A percentile compares a stretch with the other conserved stretches of the same genome.
These are phyloP conservation scores for Diaporthe australafricana DNA, from an alignment of 2,329 filamentous ascomycete species.

Conservation along the genomic window DNA sequence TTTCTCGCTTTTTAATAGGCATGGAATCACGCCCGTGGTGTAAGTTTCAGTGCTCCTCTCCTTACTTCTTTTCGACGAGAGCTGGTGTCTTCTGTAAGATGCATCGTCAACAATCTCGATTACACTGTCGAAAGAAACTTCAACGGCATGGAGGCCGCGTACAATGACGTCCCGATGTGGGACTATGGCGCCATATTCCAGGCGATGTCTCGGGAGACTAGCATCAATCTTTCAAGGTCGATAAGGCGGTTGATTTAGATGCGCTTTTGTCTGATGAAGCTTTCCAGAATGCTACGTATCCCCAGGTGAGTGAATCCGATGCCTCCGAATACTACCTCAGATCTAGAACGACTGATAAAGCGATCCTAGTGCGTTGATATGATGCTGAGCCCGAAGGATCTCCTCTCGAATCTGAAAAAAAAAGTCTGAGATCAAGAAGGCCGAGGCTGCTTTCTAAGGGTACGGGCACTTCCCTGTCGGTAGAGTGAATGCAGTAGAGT, in stretches of 20 bases:
- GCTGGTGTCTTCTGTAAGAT: neutral
- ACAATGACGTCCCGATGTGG: constrained; percentile 39
- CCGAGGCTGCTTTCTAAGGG: neutral
- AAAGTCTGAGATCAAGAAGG: neutral
- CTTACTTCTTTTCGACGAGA: neutral
- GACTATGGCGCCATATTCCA: constrained; percentile 33
- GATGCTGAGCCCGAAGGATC: neutral
- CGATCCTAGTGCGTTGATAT: neutral
- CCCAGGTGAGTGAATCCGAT: neutral
- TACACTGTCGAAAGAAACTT: constrained; percentile 40
- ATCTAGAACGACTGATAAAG: neutral
- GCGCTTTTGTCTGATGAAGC: neutral
- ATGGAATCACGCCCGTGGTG: constrained; percentile 36
- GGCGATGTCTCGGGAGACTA: neutral
- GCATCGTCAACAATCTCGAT: constrained; percentile 39
- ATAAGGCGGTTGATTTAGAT: neutral
- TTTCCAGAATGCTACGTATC: neutral
- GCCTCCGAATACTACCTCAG: neutral
- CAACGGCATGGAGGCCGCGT: constrained; percentile 35
- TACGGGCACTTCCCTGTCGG: neutral
- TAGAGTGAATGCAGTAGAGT: neutral
- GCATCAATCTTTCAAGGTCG: neutral
- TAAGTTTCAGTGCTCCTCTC: constrained; percentile 13
- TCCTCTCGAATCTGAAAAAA: neutral
- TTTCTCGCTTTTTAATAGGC: constrained; percentile 36